phyloP scores from a whole-genome alignment of 352 stramenopile genomes.

The Globisporangium nunn region DNA sequence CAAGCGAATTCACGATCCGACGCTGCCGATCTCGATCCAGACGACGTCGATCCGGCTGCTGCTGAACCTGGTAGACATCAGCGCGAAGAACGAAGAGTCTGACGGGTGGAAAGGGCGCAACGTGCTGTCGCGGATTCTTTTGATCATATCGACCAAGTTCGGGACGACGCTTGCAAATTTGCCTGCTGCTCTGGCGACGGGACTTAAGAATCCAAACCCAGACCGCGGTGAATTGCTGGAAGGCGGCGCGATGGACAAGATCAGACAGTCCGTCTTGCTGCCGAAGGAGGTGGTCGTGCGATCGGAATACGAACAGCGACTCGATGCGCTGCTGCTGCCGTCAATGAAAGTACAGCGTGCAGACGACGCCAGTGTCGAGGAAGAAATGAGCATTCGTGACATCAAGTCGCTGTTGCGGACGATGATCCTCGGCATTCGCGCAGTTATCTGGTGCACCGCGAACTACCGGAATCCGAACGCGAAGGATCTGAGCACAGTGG shows the following conservation, averaged over 20 bases:
- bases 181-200: slow-evolving; percentile 54
- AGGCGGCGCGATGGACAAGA: slow-evolving; percentile 85
- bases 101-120: slow-evolving; percentile 85
- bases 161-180: slow-evolving; percentile 77
- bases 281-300: slow-evolving; percentile 47
- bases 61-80: slow-evolving; percentile 96
- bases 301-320: slow-evolving; percentile 63
- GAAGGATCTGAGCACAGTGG: slow-evolving; percentile 76
- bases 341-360: slow-evolving; percentile 39
- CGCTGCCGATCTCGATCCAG: slow-evolving; percentile 93
- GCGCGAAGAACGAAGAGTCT: slow-evolving; percentile 92
- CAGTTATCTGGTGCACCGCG: slow-evolving; percentile 96
- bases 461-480: slow-evolving; percentile 89
- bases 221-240: slow-evolving; percentile 67
- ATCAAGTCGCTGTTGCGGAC: slow-evolving; percentile 92
- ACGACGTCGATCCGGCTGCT: slow-evolving; percentile 94
- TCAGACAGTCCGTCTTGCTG: slow-evolving; percentile 71
- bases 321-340: slow-evolving; percentile 55
- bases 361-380: slow-evolving; percentile 53
- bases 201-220: slow-evolving; percentile 28
- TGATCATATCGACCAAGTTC: slow-evolving; percentile 95
- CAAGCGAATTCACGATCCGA: slow-evolving; percentile 90
- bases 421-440: slow-evolving; percentile 97
- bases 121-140: slow-evolving; percentile 87
- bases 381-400: slow-evolving; percentile 82